These are phyloP conservation scores for Massarina eburnea DNA, from an alignment of 2,329 filamentous ascomycete genomes.

Conservation along the genomic window DNA sequence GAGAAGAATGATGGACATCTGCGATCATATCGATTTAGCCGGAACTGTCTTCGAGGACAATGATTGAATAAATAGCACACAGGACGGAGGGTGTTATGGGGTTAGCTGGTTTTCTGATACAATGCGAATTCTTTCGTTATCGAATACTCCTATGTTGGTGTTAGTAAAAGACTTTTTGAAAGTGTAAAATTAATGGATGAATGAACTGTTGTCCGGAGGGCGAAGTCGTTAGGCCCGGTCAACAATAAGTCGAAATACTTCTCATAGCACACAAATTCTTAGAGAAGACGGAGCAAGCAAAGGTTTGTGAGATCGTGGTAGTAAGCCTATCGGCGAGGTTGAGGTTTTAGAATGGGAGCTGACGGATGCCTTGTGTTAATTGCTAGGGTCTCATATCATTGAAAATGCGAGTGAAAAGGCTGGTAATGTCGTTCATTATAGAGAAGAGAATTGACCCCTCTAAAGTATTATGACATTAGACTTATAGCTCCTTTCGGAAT, in stretches of 20 bases:
- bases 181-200: not conserved
- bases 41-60: not conserved
- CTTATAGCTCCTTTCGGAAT: conserved; percentile 8
- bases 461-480: not conserved
- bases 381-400: too few species aligned
- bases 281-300: too few species aligned
- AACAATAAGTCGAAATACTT: not conserved
- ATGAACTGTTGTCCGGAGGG: not conserved
- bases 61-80: not conserved
- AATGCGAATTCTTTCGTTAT: not conserved
- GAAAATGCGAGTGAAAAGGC: too few species aligned
- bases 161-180: not conserved
- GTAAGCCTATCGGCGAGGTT: too few species aligned
- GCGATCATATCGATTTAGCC: not conserved
- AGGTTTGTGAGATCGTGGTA: too few species aligned
- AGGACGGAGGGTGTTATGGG: not conserved
- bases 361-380: too few species aligned
- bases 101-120: not conserved
- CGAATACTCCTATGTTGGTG: not conserved
- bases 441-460: not conserved
- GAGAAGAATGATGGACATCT: not conserved
- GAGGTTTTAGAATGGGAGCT: too few species aligned
- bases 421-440: too few species aligned
- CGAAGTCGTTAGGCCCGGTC: not conserved
- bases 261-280: not conserved